Evolutionary conservation across 2,329 filamentous ascomycete genomes (phyloP).

Genomic region (Nemania bipapillata): DNA sequence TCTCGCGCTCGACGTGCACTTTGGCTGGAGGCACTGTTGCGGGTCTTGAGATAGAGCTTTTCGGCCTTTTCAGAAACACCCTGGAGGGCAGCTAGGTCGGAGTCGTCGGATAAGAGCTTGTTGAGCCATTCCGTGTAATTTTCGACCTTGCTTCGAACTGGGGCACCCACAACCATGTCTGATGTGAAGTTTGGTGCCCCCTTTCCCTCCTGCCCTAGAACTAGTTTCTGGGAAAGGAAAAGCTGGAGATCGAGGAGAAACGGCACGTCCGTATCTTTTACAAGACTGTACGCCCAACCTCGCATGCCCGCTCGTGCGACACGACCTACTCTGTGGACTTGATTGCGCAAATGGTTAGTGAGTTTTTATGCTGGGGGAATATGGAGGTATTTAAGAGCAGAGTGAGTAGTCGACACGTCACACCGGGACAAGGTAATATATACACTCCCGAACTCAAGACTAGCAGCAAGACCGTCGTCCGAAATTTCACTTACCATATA

Average conservation of each 20-base stretch:
- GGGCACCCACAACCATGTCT: constrained; percentile 82
- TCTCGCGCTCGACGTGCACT: constrained; percentile 89
- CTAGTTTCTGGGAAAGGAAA: constrained; percentile 85
- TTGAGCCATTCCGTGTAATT: constrained; percentile 82
- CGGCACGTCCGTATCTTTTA: constrained; percentile 86
- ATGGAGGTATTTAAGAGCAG: background rate
- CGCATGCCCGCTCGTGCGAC: constrained; percentile 92
- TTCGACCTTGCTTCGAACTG: constrained; percentile 79
- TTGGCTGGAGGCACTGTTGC: constrained; percentile 88
- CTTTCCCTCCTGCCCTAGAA: constrained; percentile 74
- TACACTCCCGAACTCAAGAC: background rate
- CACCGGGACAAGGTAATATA: no score
- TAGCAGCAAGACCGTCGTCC: background rate
- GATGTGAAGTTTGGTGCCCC: constrained; percentile 76
- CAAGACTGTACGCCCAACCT: constrained; percentile 94
- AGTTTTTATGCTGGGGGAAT: background rate
- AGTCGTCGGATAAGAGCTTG: constrained; percentile 78
- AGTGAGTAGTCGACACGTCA: background rate
- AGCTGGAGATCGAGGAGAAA: constrained; percentile 94
- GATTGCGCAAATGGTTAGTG: background rate
- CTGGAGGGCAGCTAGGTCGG: constrained; percentile 77
- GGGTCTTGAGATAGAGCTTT: constrained; percentile 88
- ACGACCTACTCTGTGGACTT: constrained; percentile 90
- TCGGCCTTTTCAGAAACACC: constrained; percentile 86
- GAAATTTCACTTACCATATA: constrained; percentile 65